Percentiles rank a stretch among this genome's conserved stretches.
phyloP scores from a whole-genome alignment of 768 basidiomycete genomes.

The Lentinula sp. region DNA sequence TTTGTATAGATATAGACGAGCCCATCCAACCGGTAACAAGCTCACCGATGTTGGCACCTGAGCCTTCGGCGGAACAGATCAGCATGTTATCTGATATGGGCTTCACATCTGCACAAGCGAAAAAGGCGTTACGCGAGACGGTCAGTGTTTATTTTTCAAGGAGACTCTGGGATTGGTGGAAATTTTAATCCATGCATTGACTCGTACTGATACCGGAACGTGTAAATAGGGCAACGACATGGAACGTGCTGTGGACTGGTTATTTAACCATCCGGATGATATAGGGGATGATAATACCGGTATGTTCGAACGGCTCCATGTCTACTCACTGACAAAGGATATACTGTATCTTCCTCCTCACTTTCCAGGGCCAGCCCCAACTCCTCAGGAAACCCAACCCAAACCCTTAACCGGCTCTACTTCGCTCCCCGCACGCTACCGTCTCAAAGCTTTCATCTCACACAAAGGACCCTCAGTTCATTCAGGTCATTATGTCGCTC shows the following conservation, averaged over 20 bases:
- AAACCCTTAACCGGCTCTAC: conserved; percentile 39
- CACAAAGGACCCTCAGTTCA: conserved; percentile 97
- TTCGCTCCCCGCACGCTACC: conserved; percentile 67
- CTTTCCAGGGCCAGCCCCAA: neutral
- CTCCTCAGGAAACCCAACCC: neutral
- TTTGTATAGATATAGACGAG: conserved; percentile 70
- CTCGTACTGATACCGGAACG: neutral
- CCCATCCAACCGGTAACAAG: conserved; percentile 46
- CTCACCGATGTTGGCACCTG: conserved; percentile 25
- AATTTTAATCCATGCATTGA: neutral
- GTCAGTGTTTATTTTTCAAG: conserved; percentile 34
- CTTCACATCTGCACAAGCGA: conserved; percentile 76
- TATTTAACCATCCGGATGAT: conserved; percentile 92
- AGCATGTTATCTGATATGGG: conserved; percentile 85
- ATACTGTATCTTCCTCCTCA: conserved; percentile 9
- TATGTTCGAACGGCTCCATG: conserved; percentile 6
- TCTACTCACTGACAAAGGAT: conserved; percentile 8
- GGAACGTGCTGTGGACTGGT: conserved; percentile 92
- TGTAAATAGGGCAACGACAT: conserved; percentile 53
- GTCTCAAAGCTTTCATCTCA: conserved; percentile 89
- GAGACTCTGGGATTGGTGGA: neutral
- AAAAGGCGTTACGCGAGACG: conserved; percentile 83
- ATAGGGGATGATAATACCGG: conserved; percentile 50
- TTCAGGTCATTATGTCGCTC: conserved; percentile 90
- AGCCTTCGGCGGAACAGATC: conserved; percentile 69